Evolutionary conservation across 805 yeast species (phyloP), one percentile per base, ranked within the genome.

Genomic region (Candida maris): DNA sequence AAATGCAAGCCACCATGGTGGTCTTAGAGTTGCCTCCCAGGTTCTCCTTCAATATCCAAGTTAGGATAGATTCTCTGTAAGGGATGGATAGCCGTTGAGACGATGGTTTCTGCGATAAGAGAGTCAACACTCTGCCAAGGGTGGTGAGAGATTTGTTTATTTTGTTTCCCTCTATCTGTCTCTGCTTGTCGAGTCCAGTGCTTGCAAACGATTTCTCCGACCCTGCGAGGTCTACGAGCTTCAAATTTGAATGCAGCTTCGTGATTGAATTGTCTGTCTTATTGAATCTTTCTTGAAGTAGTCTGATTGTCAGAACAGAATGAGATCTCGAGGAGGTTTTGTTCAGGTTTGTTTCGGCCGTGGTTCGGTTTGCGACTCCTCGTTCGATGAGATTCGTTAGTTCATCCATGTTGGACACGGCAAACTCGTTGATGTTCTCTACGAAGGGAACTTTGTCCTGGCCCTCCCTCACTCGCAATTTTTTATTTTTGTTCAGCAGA

Each of bases 1-100:
- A 81, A 0, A 85, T 65, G 57, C 95, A 85, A 15, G 89, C 89
- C n/a, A 85, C 69, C 93, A 85, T 84, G n/a, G 81, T 79, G 1
- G 91, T 86, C 49, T 81, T 82, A 17, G 88, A 79, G 54, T 85
- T 85, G 1, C 95, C 95, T 1, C 89, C 85, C 27, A 85, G 64
- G 41, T 77, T 78, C 46, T 84, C 91, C 51, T 79, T 80, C 44
- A 85, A 64, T 2, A 85, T 62, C 76, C 89, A 81, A 0, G 95
- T 85, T 36, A 85, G 62, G 0, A 71, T 67, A 0, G 94, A 83
- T 47, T 85, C 95, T 44, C 95, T 65, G 49, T 80, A 82, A 0
- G 91, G 91, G 1, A 79, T 70, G 12, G 76, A 58, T 5, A 64
- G 25, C 6, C 32, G 35, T 13, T 34, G 35, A 6, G 39, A 34